Base-by-base conservation (phyloP, 192 early-diverging fungal species). In the Backusella tuberculispora region DNA sequence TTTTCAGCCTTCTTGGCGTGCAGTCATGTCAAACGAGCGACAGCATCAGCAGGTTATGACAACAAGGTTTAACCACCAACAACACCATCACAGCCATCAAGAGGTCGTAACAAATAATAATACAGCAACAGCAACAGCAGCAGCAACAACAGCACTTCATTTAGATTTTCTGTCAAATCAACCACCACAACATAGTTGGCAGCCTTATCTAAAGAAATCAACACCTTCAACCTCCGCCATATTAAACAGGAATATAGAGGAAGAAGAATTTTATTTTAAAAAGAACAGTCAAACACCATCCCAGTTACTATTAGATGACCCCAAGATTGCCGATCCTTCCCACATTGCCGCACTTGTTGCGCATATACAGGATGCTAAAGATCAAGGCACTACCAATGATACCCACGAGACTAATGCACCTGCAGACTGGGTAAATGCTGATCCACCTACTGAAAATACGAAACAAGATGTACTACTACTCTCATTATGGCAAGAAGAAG, bases 331-430 rank as follows among this genome's bases (percentile, higher is more conserved):
- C 26, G 68, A 69, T 66, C 64, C 64, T 17, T 66, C 64, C 2
- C 64, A 66, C 45, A 69, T 69, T 47, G 68, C 68, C 1, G 68
- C 68, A 47, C 26, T 69, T 29, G 68, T 69, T 1, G 68, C 68
- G 0, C 68, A 69, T 21, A 69, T 69, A 7, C 68, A 69, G 17
- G 68, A 69, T 47, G 44, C 21, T 12, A 69, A 69, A 46, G 68
- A 47, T 24, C 38, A 41, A 41, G 41, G 42, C 44, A 47, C 24
- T 2, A 40, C 41, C 42, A 70, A 43, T 70, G 42, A 70, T 29
- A 46, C 42, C 10, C 38, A 47, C 15, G 46, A 56, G 42, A 34
- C 70, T 29, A 41, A 47, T 40, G 17, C 34, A 14, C 26, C 38
- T 42, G 26, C 72, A 60, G 5, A 9, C 53, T 60, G 53, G 53